phyloP scores from a whole-genome alignment of 352 stramenopile species.

The Phytophthora melonis region DNA sequence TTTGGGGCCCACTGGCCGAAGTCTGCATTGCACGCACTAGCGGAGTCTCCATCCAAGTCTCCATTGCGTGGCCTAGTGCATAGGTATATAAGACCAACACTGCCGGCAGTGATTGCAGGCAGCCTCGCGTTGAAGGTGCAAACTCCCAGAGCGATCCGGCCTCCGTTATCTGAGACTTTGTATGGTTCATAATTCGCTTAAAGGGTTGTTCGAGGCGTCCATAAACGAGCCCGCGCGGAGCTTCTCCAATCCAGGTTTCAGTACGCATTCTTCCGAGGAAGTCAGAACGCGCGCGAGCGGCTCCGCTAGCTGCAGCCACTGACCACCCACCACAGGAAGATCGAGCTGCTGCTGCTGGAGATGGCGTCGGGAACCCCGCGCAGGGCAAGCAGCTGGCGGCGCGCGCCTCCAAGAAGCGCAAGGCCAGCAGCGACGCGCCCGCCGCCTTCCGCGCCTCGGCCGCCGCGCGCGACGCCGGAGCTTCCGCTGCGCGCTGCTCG shows the following conservation, averaged over 20 bases:
- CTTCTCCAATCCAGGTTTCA: slow-evolving; percentile 39
- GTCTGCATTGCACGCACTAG: not conserved
- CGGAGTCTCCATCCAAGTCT: too few relatives aligned
- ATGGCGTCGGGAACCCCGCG: slow-evolving; percentile 31
- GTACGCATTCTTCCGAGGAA: slow-evolving; percentile 38
- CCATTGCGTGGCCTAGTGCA: too few relatives aligned
- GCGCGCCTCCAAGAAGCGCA: slow-evolving; percentile 66
- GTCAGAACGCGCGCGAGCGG: slow-evolving; percentile 25
- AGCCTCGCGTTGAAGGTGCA: not conserved
- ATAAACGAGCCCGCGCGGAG: slow-evolving; percentile 29
- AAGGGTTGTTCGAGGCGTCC: slow-evolving; percentile 17
- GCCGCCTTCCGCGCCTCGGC: slow-evolving; percentile 26
- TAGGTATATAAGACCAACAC: too few relatives aligned
- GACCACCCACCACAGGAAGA: slow-evolving; percentile 9
- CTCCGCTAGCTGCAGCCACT: not conserved
- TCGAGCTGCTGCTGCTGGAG: slow-evolving; percentile 9
- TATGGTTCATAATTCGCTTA: slow-evolving; percentile 3
- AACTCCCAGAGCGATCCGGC: slow-evolving; percentile 4
- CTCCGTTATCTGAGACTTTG: not conserved
- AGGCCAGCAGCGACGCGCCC: slow-evolving; percentile 37
- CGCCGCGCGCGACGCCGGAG: slow-evolving; percentile 11
- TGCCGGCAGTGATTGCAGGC: too few relatives aligned
- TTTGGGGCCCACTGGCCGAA: not conserved
- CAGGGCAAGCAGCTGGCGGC: slow-evolving; percentile 11
- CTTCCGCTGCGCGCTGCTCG: slow-evolving; percentile 37